phyloP scores from a whole-genome alignment of 2,329 filamentous ascomycete species.

The Phaeoacremonium minimum region DNA sequence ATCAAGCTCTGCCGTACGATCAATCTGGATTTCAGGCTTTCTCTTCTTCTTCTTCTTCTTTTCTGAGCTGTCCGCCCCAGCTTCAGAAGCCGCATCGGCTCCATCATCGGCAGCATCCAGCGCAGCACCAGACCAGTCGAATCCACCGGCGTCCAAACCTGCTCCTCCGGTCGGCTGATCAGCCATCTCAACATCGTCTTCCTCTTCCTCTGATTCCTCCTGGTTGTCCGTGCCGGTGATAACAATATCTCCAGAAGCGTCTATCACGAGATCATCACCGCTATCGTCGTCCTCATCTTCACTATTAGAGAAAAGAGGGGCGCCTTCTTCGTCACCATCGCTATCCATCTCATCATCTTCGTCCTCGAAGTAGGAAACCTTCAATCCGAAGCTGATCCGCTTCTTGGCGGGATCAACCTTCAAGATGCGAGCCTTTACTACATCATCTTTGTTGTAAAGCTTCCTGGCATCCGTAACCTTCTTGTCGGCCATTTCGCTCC shows the following conservation, averaged over 20 bases:
- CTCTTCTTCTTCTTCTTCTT: slow-evolving; percentile 70
- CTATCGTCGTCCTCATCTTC: slow-evolving; percentile 41
- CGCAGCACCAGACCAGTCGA: slow-evolving; percentile 79
- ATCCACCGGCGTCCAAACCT: slow-evolving; percentile 67
- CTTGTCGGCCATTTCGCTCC: slow-evolving; percentile 85
- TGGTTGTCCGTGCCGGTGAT: slow-evolving; percentile 38
- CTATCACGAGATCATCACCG: slow-evolving; percentile 46
- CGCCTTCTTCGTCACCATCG: slow-evolving; percentile 42
- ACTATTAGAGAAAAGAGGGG: slow-evolving; percentile 26
- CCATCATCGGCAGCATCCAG: slow-evolving; percentile 51
- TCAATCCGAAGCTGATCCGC: slow-evolving; percentile 84
- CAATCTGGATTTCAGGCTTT: slow-evolving; percentile 75
- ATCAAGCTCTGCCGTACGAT: slow-evolving; percentile 89
- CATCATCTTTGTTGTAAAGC: slow-evolving; percentile 84
- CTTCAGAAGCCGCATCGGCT: slow-evolving; percentile 42
- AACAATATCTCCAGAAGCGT: slow-evolving; percentile 33
- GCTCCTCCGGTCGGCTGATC: slow-evolving; percentile 28
- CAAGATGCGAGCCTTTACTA: slow-evolving; percentile 87
- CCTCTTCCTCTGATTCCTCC: slow-evolving; percentile 23
- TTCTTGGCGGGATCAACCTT: slow-evolving; percentile 71
- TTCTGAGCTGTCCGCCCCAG: slow-evolving; percentile 26
- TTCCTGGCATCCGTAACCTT: slow-evolving; percentile 79
- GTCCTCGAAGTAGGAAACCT: slow-evolving; percentile 82
- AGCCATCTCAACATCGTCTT: slow-evolving; percentile 38
- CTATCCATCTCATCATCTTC: slow-evolving; percentile 41